Evolutionary conservation across 176 grass and related monocot genomes (phyloP), one percentile per base, ranked within the genome.

Genomic region (Raddia guianensis): DNA sequence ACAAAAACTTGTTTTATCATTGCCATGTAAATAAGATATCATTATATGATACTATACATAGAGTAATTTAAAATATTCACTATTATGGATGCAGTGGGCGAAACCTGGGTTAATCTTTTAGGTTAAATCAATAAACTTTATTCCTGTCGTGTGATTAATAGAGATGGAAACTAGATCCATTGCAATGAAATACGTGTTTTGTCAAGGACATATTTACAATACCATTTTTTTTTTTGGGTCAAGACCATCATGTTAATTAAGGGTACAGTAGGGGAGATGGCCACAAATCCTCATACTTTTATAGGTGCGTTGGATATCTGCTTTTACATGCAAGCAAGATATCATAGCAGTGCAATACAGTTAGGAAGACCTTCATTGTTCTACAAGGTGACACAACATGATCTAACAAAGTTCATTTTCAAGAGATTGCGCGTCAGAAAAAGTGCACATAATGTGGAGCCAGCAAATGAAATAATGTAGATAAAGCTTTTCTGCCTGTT

Each of bases 381-480:
- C 27, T 67, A 72, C 32, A 70, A 51, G 66, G 57, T 72, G 76
- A 20, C 40, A 59, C 12, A 61, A 70, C 12, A 65, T 55, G 4
- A 70, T 80, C 53, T 15, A 64, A 42, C 47, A 33, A 32, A 57
- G 58, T 63, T 80, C 20, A 18, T 14, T 75, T 70, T 27, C 16
- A 58, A 70, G 70, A 89, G 74, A 83, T 79, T 79, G 49, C 50
- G 66, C 35, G 18, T 66, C 67, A 79, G 68, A 45, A 66, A 83
- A 83, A 40, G 48, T 60, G 51, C 51, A 60, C 44, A 59, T 19
- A 44, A 64, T 66, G 35, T 79, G 60, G 70, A 79, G 15, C 61
- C 20, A 8, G n/a, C 72, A 76, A 69, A 15, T 7, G 37, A 62
- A 61, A 80, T 68, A 57, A 32, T 58, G 44, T 72, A 67, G 13